These are phyloP conservation scores for Aristolochia fimbriata DNA, from an alignment of 164 flowering plant genomes.

Conservation along the genomic window DNA sequence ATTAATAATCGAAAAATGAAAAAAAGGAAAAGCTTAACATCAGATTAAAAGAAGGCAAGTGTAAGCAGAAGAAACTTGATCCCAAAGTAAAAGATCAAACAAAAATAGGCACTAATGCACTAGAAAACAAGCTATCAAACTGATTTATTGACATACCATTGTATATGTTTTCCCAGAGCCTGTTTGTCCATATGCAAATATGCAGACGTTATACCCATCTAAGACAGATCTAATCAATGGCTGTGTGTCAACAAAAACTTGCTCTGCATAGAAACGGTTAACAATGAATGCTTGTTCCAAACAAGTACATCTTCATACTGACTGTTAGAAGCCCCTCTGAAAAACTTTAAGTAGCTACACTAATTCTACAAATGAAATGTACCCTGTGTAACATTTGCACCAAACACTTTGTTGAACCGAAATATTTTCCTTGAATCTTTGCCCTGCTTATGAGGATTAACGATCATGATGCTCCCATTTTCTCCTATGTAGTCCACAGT, in stretches of 20 bases:
- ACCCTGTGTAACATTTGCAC: slow-evolving; percentile 58
- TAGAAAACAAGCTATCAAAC: too few species aligned
- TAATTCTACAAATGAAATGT: slow-evolving; percentile 9
- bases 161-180: slow-evolving; percentile 97
- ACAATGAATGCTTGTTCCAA: not conserved
- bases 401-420: slow-evolving; percentile 71
- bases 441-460: slow-evolving; percentile 64
- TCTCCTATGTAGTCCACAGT: slow-evolving; percentile 82
- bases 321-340: too few species aligned
- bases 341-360: too few species aligned
- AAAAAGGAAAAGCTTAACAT: too few species aligned
- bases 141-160: slow-evolving; percentile 46
- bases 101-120: too few species aligned
- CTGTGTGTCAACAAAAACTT: slow-evolving; percentile 71
- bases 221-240: slow-evolving; percentile 77
- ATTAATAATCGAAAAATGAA: too few species aligned
- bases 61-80: too few species aligned
- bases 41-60: too few species aligned
- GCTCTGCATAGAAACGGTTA: slow-evolving; percentile 34
- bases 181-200: slow-evolving; percentile 95
- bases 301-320: too few species aligned
- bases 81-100: too few species aligned
- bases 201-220: slow-evolving; percentile 90
- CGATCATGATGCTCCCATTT: slow-evolving; percentile 72
- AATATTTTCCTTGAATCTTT: slow-evolving; percentile 68